phyloP scores from a whole-genome alignment of 345 rosid genomes.

The Balakata baccata region DNA sequence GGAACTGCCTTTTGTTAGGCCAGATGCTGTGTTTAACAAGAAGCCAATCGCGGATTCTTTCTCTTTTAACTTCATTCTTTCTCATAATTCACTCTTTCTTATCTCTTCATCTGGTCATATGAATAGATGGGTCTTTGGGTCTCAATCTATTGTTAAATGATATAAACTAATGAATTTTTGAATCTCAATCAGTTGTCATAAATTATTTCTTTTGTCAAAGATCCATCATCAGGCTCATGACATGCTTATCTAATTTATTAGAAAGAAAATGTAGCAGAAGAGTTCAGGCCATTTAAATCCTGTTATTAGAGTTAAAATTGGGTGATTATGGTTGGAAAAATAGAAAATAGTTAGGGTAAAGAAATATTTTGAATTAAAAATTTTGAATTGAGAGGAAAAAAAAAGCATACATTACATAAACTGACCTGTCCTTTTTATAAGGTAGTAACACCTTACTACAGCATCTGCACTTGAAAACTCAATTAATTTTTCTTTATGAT shows the following conservation, averaged over 20 bases:
- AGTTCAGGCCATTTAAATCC: no score
- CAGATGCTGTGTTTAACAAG: slow-evolving; percentile 95
- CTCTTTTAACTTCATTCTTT: background rate
- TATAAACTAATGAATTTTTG: no score
- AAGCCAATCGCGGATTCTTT: slow-evolving; percentile 71
- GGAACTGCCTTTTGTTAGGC: slow-evolving; percentile 85
- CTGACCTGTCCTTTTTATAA: no score
- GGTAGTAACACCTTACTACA: no score
- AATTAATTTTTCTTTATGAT: background rate
- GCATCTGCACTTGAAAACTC: background rate
- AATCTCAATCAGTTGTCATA: background rate
- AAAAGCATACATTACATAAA: no score
- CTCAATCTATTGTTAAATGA: background rate
- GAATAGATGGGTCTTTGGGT: no score
- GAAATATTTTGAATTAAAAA: no score
- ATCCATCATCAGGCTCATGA: background rate
- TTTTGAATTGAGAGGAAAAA: no score
- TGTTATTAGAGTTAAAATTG: no score
- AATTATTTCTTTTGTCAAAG: background rate
- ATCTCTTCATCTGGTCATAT: background rate
- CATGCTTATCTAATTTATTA: background rate
- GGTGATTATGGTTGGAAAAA: no score
- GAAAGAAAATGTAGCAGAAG: background rate
- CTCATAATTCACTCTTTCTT: background rate
- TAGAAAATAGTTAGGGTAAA: no score